Evolutionary conservation across 2,329 filamentous ascomycete species (phyloP).

Genomic region (Colletotrichum liriopes): DNA sequence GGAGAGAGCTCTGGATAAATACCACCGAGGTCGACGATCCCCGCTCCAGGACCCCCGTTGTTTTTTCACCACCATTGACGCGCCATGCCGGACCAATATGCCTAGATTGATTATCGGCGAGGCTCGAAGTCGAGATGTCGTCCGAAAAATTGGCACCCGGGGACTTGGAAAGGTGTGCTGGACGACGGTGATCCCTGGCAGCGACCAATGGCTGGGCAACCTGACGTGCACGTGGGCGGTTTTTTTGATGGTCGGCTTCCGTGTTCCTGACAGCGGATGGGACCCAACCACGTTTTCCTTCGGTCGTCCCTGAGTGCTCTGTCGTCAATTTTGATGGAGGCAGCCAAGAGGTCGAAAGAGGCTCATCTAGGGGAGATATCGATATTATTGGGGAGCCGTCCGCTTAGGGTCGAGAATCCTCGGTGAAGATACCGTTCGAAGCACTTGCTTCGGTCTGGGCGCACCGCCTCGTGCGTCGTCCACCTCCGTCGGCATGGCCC

Average conservation of each 20-base stretch:
- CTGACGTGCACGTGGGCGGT: conserved; percentile 45
- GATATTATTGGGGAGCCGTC: not conserved
- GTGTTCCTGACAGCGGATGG: conserved; percentile 25
- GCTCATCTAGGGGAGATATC: conserved; percentile 8
- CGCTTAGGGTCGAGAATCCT: not conserved
- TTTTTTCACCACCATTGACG: conserved; percentile 33
- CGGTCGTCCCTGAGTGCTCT: conserved; percentile 12
- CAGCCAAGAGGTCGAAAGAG: not conserved
- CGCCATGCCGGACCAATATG: conserved; percentile 41
- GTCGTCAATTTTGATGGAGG: conserved; percentile 6
- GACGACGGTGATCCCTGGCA: conserved; percentile 24
- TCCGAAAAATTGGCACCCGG: conserved; percentile 31
- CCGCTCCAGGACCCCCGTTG: conserved; percentile 24
- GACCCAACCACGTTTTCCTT: conserved; percentile 31
- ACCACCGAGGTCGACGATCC: conserved; percentile 24
- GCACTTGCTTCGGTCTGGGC: conserved; percentile 8
- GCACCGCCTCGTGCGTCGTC: not conserved
- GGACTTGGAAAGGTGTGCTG: not conserved
- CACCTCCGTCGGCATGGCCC: not conserved
- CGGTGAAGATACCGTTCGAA: conserved; percentile 24
- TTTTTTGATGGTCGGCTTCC: conserved; percentile 10
- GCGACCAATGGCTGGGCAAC: conserved; percentile 51
- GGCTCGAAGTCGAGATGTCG: conserved; percentile 32
- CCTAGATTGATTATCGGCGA: conserved; percentile 28
- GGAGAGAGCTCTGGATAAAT: conserved; percentile 38